phyloP scores from a whole-genome alignment of 1,284 basidiomycete genomes.

The Dichomitus squalens region DNA sequence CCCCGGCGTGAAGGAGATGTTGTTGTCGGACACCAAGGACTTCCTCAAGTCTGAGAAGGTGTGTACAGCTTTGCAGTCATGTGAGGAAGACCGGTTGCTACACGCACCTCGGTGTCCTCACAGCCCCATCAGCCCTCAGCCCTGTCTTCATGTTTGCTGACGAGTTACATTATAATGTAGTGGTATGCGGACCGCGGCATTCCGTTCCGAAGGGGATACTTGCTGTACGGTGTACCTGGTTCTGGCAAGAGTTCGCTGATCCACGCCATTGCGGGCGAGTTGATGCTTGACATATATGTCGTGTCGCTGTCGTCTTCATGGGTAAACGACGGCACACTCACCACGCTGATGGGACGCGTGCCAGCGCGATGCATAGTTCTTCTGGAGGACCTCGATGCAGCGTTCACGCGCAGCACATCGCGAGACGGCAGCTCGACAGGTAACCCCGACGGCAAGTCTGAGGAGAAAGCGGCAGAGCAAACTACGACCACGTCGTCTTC shows the following conservation, averaged over 20 bases:
- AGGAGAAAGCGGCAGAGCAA: conserved; percentile 34
- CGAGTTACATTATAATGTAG: conserved; percentile 26
- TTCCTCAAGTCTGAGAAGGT: conserved; percentile 81
- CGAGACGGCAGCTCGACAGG: conserved; percentile 55
- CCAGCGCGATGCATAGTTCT: conserved; percentile 83
- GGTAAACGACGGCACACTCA: conserved; percentile 78
- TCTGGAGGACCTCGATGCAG: conserved; percentile 83
- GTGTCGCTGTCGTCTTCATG: conserved; percentile 75
- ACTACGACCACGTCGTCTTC: conserved; percentile 33
- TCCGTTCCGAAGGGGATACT: conserved; percentile 83
- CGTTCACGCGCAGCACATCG: conserved; percentile 72
- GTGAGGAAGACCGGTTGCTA: background rate
- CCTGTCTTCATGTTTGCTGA: conserved; percentile 19
- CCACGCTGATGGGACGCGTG: conserved; percentile 78
- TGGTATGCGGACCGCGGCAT: conserved; percentile 62
- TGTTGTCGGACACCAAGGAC: conserved; percentile 77
- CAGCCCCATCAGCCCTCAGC: background rate
- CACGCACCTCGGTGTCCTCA: conserved; percentile 3
- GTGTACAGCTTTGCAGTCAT: conserved; percentile 13
- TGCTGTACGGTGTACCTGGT: conserved; percentile 80
- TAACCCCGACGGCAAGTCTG: conserved; percentile 43
- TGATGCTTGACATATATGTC: conserved; percentile 81
- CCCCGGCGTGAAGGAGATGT: conserved; percentile 83
- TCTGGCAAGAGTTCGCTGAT: conserved; percentile 83
- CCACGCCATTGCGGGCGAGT: conserved; percentile 81